Evolutionary conservation across 1,139 yeast genomes (phyloP), one percentile per base, ranked within the genome.

Genomic region (Taphrina sp.): DNA sequence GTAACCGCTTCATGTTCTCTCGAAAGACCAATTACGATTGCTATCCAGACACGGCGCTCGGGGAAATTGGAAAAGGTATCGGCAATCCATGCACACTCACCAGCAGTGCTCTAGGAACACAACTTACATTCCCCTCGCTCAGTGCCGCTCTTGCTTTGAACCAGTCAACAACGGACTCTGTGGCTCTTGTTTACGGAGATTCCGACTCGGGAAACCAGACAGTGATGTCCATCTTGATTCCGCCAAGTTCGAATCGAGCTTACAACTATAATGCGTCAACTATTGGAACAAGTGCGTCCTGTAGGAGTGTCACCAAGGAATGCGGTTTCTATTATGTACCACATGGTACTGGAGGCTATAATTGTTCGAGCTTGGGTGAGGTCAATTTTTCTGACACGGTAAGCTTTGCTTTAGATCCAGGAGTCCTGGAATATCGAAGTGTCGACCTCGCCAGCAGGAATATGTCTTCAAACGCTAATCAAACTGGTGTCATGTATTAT

Each of bases 191-290:
- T 2, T 39, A 22, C 20, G 5, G 12, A 17, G 24, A 17, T 39
- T 22, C 24, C 12, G 12, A 29, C 17, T 3, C 14, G 7, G 33
- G 14, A 20, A 39, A 23, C 26, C 24, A 39, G 1, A 12, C 44
- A 5, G 26, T 16, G 14, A n/a, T 39, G 33, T 29, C 44, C n/a
- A 39, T 39, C 3, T 29, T 39, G 17, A 28, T 24, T 5, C 44
- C 44, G 3, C n/a, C 2, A 14, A 12, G 12, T 8, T 3, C 10
- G n/a, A 4, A 16, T 2, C 19, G 12, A 12, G 29, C 24, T 5
- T n/a, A n/a, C 14, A 28, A n/a, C 17, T 39, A 39, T n/a, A 39
- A 39, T 14, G 44, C 44, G n/a, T 39, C 44, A 4, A 24, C 44
- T 5, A 23, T 39, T 24, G 44, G 44, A 7, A 22, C 26, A 20